Base-by-base conservation (phyloP, 495 filamentous ascomycete species). In the Aspergillus affinis region DNA sequence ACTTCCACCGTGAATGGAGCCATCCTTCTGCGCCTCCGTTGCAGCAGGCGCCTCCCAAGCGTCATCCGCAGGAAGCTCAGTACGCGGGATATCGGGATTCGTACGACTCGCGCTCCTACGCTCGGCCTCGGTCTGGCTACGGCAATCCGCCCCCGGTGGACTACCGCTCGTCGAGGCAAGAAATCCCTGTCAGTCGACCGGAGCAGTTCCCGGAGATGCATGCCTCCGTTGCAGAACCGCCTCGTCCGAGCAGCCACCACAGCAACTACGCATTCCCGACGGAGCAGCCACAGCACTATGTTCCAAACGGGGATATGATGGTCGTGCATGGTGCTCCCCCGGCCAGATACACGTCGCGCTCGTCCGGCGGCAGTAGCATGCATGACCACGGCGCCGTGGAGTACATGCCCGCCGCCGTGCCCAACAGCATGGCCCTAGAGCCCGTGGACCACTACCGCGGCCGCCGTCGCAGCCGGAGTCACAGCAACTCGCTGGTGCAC, bases 1-100 rank as follows among this genome's bases (percentile, higher is more conserved):
- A 66, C 56, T 67, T 73, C 20, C 64, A 70, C 3, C 62, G 65
- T 18, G 72, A 75, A 58, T 75, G 72, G 69, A 66, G 69, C 23
- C 36, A 54, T 13, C 51, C 68, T 3, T 60, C 61, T 36, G 67
- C 62, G 17, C 56, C 59, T 30, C 64, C 67, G 44, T 61, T 41
- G 53, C 19, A 51, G 30, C 19, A 52, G 7, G 44, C 52, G 5
- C 55, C 55, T 4, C 36, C 65, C 21, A 65, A 63, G 57, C 63
- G 63, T 46, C 60, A 59, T 9, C 61, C 65, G 1, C 69, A 73
- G 26, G 73, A 75, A 54, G 17, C 53, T 2, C 48, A 63, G 9
- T 68, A 71, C 48, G 30, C 59, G 17, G 49, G 58, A 20, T 55
- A 61, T 30, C 59, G 64, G 1, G 56, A 58, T 9, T 5, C 55